Evolutionary conservation across 345 rosid species (phyloP), one percentile per base, ranked within the genome.

Genomic region (Gossypium turneri): DNA sequence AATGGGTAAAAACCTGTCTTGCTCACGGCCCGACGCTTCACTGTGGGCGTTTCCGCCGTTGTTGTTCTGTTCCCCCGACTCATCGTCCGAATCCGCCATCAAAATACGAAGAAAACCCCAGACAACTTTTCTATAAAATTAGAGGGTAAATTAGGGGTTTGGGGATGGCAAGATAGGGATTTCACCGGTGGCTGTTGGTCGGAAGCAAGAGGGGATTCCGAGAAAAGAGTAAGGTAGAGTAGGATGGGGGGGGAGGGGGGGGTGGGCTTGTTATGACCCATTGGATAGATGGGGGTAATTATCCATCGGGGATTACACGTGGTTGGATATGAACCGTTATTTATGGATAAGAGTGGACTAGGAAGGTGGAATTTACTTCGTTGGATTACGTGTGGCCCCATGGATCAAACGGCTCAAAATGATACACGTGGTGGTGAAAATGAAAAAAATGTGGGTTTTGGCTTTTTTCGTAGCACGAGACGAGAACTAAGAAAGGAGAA

Each of bases 71-170:
- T 88, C 90, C 2, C 88, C 88, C 16, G 93, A 89, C 65, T 90
- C 94, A 71, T 90, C 86, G 78, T 88, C 92, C 17, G 94, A 90
- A 77, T 90, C 94, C 72, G 94, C 94, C 92, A 90, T 88, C 70
- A 19, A 62, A 24, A 24, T 1, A 6, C 2, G 29, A 7, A 45
- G 25, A n/a, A 57, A 71, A 12, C 15, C 34, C 22, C 25, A 62
- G 15, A 25, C 10, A 34, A 56, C 6, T 56, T 45, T 47, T 6
- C 41, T 68, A 45, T 24, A 68, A 20, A 29, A 7, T 68, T 2
- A 24, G 24, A 15, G 5, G 51, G 7, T 51, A 72, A 56, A 17
- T 58, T 41, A 41, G 68, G 9, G 17, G 41, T 34, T 12, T 55
- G 43, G 12, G 22, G 8, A 24, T 12, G 55, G 72, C 45, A 74